Percentiles rank a stretch among this genome's conserved stretches.
Evolutionary conservation across 805 yeast genomes (phyloP).

Genomic region (Candida peoriensis): DNA sequence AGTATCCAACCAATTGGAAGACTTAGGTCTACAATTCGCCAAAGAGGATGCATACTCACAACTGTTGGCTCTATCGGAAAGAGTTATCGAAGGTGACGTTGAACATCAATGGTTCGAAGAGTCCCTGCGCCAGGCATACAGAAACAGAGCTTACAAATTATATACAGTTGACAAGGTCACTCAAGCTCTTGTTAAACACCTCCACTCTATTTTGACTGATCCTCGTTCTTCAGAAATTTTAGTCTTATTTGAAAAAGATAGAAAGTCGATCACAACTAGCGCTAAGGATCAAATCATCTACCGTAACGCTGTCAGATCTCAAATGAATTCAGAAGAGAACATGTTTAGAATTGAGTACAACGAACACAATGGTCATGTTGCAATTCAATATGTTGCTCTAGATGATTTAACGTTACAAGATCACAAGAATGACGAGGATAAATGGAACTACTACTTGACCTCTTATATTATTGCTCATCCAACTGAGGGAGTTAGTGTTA

Average conservation of each 20-base stretch:
- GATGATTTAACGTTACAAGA: conserved; percentile 86
- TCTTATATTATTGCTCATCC: conserved; percentile 93
- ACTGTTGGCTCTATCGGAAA: conserved; percentile 67
- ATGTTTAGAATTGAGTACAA: conserved; percentile 84
- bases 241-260: conserved; percentile 76
- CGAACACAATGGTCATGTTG: conserved; percentile 44
- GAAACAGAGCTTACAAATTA: conserved; percentile 87
- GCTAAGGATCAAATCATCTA: conserved; percentile 86
- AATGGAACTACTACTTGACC: conserved; percentile 91
- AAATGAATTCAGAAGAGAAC: conserved; percentile 83
- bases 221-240: conserved; percentile 74
- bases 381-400: conserved; percentile 77
- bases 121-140: conserved; percentile 87
- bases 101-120: conserved; percentile 97
- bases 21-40: conserved; percentile 68
- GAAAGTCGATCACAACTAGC: conserved; percentile 57
- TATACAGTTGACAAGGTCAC: conserved; percentile 92
- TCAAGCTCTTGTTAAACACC: conserved; percentile 77
- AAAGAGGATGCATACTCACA: conserved; percentile 74
- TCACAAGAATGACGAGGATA: conserved; percentile 62
- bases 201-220: conserved; percentile 80
- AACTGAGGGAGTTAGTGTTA: conserved; percentile 88
- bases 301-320: conserved; percentile 78
- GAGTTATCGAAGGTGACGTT: conserved; percentile 79
- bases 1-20: conserved; percentile 73